These are phyloP conservation scores for Gonapodya prolifera DNA, from an alignment of 192 early-diverging fungal species.

Conservation along the genomic window DNA sequence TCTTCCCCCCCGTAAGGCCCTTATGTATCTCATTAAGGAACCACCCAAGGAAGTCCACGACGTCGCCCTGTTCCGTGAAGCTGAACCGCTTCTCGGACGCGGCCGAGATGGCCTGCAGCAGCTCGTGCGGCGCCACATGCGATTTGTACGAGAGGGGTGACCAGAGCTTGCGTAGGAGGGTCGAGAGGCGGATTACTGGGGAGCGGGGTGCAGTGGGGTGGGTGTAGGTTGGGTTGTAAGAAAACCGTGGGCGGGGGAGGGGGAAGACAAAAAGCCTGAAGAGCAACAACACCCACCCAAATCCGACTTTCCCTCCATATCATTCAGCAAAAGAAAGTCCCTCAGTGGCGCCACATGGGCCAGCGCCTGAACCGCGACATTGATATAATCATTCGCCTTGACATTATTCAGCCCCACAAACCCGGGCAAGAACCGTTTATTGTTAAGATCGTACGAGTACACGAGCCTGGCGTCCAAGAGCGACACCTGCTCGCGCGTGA, in stretches of 20 bases:
- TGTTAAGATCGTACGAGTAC: constrained; percentile 66
- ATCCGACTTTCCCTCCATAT: constrained; percentile 19
- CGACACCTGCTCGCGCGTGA: constrained; percentile 49
- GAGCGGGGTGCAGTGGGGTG: background rate
- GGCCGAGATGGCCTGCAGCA: constrained; percentile 73
- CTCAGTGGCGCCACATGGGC: constrained; percentile 77
- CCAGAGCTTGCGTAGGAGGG: constrained; percentile 82
- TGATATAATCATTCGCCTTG: constrained; percentile 91
- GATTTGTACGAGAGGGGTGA: constrained; percentile 82
- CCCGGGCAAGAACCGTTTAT: constrained; percentile 75
- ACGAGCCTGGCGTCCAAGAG: constrained; percentile 46
- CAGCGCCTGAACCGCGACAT: constrained; percentile 78
- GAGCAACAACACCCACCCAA: constrained; percentile 11
- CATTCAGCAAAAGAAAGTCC: constrained; percentile 61
- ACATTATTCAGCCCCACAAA: constrained; percentile 91
- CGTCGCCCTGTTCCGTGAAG: constrained; percentile 67
- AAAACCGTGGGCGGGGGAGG: background rate
- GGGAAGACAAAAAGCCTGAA: background rate
- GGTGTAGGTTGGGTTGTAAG: background rate
- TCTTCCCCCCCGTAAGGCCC: constrained; percentile 70
- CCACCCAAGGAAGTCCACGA: constrained; percentile 82
- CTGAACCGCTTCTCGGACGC: constrained; percentile 68
- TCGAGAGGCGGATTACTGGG: constrained; percentile 57
- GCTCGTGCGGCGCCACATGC: constrained; percentile 91
- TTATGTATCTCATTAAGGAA: constrained; percentile 80